phyloP scores from a whole-genome alignment of 805 yeast genomes.

The Ogataea pini region DNA sequence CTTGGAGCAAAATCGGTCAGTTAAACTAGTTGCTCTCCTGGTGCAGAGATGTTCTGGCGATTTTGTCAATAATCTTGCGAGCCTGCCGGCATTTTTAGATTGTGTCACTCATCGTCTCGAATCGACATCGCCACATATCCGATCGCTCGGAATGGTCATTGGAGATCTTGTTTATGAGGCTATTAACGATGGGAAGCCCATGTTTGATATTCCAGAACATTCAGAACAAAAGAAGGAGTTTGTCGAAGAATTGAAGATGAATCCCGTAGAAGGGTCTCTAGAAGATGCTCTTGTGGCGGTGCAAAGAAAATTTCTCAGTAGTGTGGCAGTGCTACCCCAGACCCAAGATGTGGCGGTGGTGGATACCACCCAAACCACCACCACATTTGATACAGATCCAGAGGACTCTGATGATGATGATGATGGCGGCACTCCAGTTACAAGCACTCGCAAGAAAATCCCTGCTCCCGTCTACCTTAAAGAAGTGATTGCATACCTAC shows the following conservation, averaged over 20 bases:
- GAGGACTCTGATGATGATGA: constrained; percentile 51
- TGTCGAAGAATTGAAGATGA: background rate
- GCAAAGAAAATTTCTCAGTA: background rate
- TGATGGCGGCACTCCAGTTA: constrained; percentile 44
- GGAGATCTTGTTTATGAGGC: constrained; percentile 50
- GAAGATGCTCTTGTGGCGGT: constrained; percentile 13
- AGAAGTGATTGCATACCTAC: constrained; percentile 63
- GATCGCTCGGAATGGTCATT: constrained; percentile 56
- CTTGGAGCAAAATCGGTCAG: constrained; percentile 46
- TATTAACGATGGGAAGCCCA: constrained; percentile 34
- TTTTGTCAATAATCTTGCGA: constrained; percentile 35
- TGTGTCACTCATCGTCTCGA: constrained; percentile 57
- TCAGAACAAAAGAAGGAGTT: constrained; percentile 21
- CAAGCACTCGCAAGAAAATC: constrained; percentile 38
- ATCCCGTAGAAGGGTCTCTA: background rate
- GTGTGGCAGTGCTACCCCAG: background rate
- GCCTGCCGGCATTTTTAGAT: constrained; percentile 42
- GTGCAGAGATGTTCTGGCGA: constrained; percentile 27
- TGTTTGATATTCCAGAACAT: constrained; percentile 32
- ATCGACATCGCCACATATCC: constrained; percentile 45
- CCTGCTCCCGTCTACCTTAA: constrained; percentile 66
- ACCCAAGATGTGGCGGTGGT: background rate
- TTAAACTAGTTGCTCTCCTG: constrained; percentile 48
- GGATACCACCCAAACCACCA: background rate
- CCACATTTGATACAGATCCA: constrained; percentile 32